Evolutionary conservation across 371 early-diverging fungal species (phyloP), one percentile per base, ranked within the genome.

Genomic region (Chytridium lagenaria): DNA sequence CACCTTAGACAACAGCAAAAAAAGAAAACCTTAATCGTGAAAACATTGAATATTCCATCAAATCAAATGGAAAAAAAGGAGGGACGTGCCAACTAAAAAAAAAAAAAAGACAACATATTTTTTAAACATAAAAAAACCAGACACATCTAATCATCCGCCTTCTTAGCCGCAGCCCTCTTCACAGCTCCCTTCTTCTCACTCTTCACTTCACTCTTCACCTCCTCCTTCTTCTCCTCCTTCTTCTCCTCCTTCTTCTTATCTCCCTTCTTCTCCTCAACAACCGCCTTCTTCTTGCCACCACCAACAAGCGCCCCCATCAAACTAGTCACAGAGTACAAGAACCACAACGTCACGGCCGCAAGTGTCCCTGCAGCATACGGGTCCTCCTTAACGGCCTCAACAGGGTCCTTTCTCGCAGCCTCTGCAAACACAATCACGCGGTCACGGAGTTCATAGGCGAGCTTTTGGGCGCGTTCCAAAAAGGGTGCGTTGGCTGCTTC

Each of bases 371-470:
- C 85, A 34, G 86, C 81, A 52, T 81, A 72, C 5, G 87, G 87
- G 30, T 79, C 77, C 49, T 78, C 80, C 72, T 87, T 84, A 72
- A 86, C 72, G 15, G 88, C 88, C 50, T 78, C 84, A 59, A 85
- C 57, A 22, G 88, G 89, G 68, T 84, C 82, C 61, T 81, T 78
- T 22, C 76, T 70, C 19, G 81, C 84, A 26, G 72, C 63, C 16
- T 64, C 80, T 39, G 84, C 69, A 72, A 88, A 88, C 33, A 76
- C 76, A 50, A 77, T 57, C 50, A 85, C 34, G 23, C 85, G 76
- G 37, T 59, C 64, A 5, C 50, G 55, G 52, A 67, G 12, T 1
- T 63, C 63, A 39, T 38, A 39, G 37, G 39, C 51, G 37, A 68
- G 26, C 44, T 49, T 10, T 55, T 73, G 28, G 31, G 44, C 65